Evolutionary conservation across 768 basidiomycete species (phyloP), one percentile per base, ranked within the genome.

Genomic region (Tulasnella sp.): DNA sequence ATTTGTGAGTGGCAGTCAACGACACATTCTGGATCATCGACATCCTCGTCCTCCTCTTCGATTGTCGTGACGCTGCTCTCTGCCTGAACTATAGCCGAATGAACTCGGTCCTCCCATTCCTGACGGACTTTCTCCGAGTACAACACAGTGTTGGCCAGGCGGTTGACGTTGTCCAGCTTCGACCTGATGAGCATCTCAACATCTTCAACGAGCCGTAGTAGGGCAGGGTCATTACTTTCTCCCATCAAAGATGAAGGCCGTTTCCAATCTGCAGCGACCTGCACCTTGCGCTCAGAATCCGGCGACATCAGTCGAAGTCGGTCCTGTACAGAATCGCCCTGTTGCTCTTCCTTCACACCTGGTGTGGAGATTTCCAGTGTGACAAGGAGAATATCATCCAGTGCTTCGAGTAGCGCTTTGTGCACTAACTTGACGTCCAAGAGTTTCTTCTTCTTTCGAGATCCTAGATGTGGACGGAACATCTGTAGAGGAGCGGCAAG

Each of bases 91-190:
- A 59, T 7, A 17, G 27, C 55, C 13, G 44, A 23, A 41, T 53
- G 26, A 13, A 96, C 85, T 65, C 81, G 83, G 67, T 88, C 86
- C 72, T 97, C 87, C 94, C 95, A 98, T 73, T 98, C 96, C 66
- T 86, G 86, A 75, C 95, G 84, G 29, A 96, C 88, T 74, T 94
- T 95, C 75, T 98, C 96, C 42, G 92, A 85, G 71, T 98, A 98
- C 56, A 89, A 79, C 65, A 99, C 93, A 19, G 93, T 97, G 68
- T 95, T 96, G 72, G 95, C 90, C 83, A 99, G 84, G 41, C 96
- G 84, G 63, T 91, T 87, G 51, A 97, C 89, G 65, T 86, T 92
- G 70, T 94, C 93, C 64, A 93, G 81, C 77, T 99, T 99, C 72
- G 89, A 85, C 30, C 89, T 78, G 79, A 94, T 88, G 51, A 94